These are phyloP conservation scores for Haberlea rhodopensis DNA, from an alignment of 257 asterid genomes.

Conservation along the genomic window DNA sequence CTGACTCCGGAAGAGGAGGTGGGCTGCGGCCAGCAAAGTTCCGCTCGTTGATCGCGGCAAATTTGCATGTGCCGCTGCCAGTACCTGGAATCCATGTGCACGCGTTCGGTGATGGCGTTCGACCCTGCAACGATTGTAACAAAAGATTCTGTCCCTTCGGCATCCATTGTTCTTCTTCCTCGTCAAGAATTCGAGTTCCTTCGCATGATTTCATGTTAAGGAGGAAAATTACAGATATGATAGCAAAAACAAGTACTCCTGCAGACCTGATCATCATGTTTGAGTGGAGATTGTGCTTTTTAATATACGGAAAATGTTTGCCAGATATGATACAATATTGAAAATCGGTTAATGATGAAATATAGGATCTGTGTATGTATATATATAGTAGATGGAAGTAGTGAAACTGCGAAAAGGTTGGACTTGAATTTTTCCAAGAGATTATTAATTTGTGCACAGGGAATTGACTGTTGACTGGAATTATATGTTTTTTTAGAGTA, in stretches of 20 bases:
- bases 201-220: slow-evolving; percentile 25
- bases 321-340: neutral
- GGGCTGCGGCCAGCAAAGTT: slow-evolving; percentile 39
- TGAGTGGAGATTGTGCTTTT: neutral
- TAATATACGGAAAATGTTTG: too few relatives aligned
- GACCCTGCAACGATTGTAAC: slow-evolving; percentile 35
- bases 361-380: neutral
- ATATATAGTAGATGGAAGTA: slow-evolving; percentile 21
- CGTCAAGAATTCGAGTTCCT: slow-evolving; percentile 42
- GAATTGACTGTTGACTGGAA: slow-evolving; percentile 32
- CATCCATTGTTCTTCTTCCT: slow-evolving; percentile 39
- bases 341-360: slow-evolving; percentile 1
- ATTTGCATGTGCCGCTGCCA: slow-evolving; percentile 36
- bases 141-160: slow-evolving; percentile 28
- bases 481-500: neutral
- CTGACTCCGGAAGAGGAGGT: slow-evolving; percentile 17
- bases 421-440: slow-evolving; percentile 12
- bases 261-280: slow-evolving; percentile 18
- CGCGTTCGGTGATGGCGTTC: slow-evolving; percentile 39
- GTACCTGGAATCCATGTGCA: slow-evolving; percentile 37
- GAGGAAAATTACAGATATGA: slow-evolving; percentile 20
- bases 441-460: slow-evolving; percentile 10
- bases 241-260: slow-evolving; percentile 13
- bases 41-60: slow-evolving; percentile 32
- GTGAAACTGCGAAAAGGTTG: neutral